Percentiles rank a stretch among this genome's conserved stretches.
These are phyloP conservation scores for Eimeria praecox DNA, from an alignment of 169 alveolate species.

Conservation along the genomic window DNA sequence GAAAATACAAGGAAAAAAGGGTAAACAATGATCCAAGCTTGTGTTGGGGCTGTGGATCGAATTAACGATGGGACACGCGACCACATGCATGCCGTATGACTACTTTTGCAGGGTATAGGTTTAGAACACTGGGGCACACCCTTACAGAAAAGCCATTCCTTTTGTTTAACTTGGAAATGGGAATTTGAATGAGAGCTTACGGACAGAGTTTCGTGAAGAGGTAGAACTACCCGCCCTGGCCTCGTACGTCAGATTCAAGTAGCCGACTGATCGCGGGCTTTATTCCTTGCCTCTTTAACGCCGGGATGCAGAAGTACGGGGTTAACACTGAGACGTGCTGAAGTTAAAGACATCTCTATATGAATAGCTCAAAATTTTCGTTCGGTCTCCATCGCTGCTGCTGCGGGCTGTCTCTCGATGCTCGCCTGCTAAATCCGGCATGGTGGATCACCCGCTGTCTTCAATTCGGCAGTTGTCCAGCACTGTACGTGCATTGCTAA, in stretches of 20 bases:
- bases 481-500: background rate
- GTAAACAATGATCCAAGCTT: background rate
- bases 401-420: slow-evolving; percentile 43
- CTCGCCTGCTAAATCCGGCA: background rate
- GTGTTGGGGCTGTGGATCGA: background rate
- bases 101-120: background rate
- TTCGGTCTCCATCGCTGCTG: background rate
- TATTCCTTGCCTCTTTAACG: background rate
- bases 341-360: background rate
- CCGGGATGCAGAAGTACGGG: background rate
- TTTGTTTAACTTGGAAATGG: background rate
- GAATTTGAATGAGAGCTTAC: background rate
- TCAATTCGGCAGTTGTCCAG: background rate
- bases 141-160: background rate
- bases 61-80: background rate
- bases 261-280: background rate
- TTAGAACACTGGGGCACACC: background rate
- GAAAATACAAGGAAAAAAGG: background rate
- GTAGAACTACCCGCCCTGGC: background rate
- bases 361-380: background rate
- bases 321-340: background rate
- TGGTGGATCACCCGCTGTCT: background rate
- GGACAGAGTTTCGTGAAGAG: background rate
- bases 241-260: background rate
- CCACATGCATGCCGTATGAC: background rate